Conservation (phyloP, 2,329 filamentous ascomycete genomes). For the Septoria petroselini region DNA sequence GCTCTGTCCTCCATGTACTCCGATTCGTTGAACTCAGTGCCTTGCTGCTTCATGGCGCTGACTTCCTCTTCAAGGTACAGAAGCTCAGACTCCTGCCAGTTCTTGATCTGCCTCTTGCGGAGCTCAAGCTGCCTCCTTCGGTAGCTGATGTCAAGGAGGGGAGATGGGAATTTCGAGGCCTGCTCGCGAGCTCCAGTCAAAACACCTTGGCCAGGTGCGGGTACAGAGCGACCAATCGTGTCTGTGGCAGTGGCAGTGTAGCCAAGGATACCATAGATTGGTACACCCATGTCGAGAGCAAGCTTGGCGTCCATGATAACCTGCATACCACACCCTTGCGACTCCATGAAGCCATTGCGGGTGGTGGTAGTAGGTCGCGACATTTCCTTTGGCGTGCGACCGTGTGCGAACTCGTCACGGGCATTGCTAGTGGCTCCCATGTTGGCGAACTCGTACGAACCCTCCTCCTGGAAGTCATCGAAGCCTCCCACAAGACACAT, state of each 20-base stretch:
- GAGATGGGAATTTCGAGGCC: constrained; percentile 87
- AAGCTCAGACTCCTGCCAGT: constrained; percentile 93
- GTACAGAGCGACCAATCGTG: constrained; percentile 97
- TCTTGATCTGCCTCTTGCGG: constrained; percentile 88
- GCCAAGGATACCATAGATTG: constrained; percentile 91
- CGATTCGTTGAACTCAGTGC: constrained; percentile 69
- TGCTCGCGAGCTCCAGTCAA: constrained; percentile 92
- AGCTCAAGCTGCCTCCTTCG: constrained; percentile 91
- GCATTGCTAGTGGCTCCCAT: constrained; percentile 99
- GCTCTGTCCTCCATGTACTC: constrained; percentile 85
- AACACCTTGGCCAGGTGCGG: constrained; percentile 93
- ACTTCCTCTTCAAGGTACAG: constrained; percentile 91
- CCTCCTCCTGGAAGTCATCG: constrained; percentile 98
- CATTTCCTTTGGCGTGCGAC: constrained; percentile 95
- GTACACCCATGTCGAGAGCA: constrained; percentile 96
- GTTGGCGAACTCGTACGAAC: constrained; percentile 99
- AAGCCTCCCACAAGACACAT: constrained; percentile 98
- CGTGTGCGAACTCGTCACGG: constrained; percentile 91
- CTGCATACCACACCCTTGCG: constrained; percentile 96
- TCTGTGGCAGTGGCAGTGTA: constrained; percentile 95
- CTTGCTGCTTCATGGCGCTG: constrained; percentile 81
- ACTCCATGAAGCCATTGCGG: constrained; percentile 98
- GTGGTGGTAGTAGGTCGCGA: constrained; percentile 96
- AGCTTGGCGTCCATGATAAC: constrained; percentile 97
- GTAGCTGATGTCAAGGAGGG: constrained; percentile 96